Evolutionary conservation across 2,329 filamentous ascomycete genomes (phyloP), one percentile per base, ranked within the genome.

Genomic region (Phialophora expanda): DNA sequence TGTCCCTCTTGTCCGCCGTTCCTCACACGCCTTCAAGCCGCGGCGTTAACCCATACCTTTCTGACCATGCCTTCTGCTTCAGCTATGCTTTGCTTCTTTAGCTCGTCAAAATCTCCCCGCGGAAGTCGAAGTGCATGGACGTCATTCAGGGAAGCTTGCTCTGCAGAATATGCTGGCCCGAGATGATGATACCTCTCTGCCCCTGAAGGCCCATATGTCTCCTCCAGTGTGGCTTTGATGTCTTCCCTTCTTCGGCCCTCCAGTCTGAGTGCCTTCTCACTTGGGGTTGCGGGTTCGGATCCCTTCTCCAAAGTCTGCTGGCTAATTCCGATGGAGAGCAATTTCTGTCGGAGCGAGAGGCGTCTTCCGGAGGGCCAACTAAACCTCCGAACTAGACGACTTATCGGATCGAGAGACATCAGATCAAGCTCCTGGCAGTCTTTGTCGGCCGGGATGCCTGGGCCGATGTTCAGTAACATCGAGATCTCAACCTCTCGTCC

Each of bases 131-230:
- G 60, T 20, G 61, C 60, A 11, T 58, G 62, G 20, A 67, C 66
- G 24, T 65, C 66, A 28, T 67, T 65, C 32, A 67, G 54, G 5
- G 62, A 67, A 17, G 66, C 56, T 44, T 46, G 46, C 14, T 62
- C 62, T 32, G 34, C 17, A 14, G 66, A 65, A 48, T 65, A 67
- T 48, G 56, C 58, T 4, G 66, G 62, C 17, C 66, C 62, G 28
- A 67, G 58, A 65, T 67, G 62, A 62, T 65, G 62, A 53, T 65
- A 67, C 46, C 48, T 60, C 14, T 59, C 58, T 6, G 58, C 3
- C 2, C 66, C 62, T 8, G 58, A 48, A 26, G 48, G 38, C 12
- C 66, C 66, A 55, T 65, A 65, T 62, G 65, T 60, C n/a, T 50
- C 28, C 38, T 60, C 30, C 20, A 65, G 24, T 30, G 62, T 32